These are phyloP conservation scores for Sequoiadendron giganteum DNA, from an alignment of 75 land plant genomes.

Conservation along the genomic window DNA sequence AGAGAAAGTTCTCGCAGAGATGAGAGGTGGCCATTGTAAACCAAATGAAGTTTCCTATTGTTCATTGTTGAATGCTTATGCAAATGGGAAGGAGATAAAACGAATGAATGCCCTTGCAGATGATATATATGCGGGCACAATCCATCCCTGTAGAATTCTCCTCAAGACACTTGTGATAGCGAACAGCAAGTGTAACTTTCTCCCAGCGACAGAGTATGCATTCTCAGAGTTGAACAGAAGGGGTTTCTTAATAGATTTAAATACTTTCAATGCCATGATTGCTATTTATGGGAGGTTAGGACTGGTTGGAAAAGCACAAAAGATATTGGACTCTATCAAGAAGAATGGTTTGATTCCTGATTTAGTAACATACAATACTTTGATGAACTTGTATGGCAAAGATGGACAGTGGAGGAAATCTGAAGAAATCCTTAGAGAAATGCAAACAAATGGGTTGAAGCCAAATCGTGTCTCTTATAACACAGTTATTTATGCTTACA, in stretches of 20 bases:
- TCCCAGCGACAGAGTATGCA: slow-evolving; percentile 68
- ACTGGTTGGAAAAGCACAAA: slow-evolving; percentile 67
- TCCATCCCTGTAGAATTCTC: slow-evolving; percentile 38
- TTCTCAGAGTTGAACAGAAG: slow-evolving; percentile 54
- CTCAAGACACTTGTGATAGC: slow-evolving; percentile 73
- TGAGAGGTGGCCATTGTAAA: slow-evolving; percentile 59
- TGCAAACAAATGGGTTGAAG: slow-evolving; percentile 51
- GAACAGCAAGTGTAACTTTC: slow-evolving; percentile 70
- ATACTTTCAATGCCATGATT: slow-evolving; percentile 79
- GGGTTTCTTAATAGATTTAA: slow-evolving; percentile 62
- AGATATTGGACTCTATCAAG: slow-evolving; percentile 47
- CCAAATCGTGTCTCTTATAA: slow-evolving; percentile 84
- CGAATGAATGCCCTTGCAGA: slow-evolving; percentile 48
- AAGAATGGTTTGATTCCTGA: slow-evolving; percentile 69
- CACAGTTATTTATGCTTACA: slow-evolving; percentile 78
- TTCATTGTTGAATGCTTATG: slow-evolving; percentile 91
- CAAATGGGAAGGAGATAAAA: slow-evolving; percentile 64
- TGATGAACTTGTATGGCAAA: slow-evolving; percentile 90
- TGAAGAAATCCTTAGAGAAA: slow-evolving; percentile 64
- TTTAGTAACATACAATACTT: slow-evolving; percentile 77
- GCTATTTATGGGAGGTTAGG: slow-evolving; percentile 86
- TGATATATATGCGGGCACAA: slow-evolving; percentile 52
- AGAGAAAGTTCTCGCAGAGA: slow-evolving; percentile 73
- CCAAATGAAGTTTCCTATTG: slow-evolving; percentile 76
- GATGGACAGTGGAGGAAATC: slow-evolving; percentile 57